Evolutionary conservation across 805 yeast genomes (phyloP).

Genomic region (Candida pseudofarinosa): DNA sequence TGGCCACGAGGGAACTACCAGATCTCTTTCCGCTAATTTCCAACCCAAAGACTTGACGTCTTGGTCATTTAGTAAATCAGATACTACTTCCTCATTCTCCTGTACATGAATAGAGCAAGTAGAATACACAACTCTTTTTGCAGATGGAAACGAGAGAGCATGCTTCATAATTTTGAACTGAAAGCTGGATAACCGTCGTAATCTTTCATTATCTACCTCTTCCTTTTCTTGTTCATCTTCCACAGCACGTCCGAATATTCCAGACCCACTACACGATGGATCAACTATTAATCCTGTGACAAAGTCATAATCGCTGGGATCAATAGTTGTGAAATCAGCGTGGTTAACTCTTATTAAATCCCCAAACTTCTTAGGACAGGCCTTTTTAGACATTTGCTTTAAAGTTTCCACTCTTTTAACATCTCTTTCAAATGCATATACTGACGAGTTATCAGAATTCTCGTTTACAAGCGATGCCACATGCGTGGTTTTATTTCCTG

Average conservation of each 20-base stretch:
- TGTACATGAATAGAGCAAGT: constrained; percentile 94
- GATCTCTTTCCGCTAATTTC: constrained; percentile 54
- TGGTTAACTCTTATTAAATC: constrained; percentile 45
- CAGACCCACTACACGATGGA: constrained; percentile 97
- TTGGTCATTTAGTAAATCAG: constrained; percentile 65
- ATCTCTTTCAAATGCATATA: constrained; percentile 88
- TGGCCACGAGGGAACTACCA: constrained; percentile 82
- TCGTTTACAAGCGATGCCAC: constrained; percentile 60
- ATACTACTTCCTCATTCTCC: constrained; percentile 91
- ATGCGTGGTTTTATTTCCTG: constrained; percentile 97
- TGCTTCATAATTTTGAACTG: constrained; percentile 87
- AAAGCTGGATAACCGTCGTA: constrained; percentile 74
- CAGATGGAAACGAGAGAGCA: constrained; percentile 78
- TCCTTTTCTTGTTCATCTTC: constrained; percentile 45
- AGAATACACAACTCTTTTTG: constrained; percentile 78
- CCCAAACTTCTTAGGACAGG: constrained; percentile 36
- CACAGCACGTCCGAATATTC: constrained; percentile 86
- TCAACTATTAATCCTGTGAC: constrained; percentile 86
- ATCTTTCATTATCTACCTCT: constrained; percentile 51
- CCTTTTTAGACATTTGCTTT: constrained; percentile 72
- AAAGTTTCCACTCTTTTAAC: constrained; percentile 64
- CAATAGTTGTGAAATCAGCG: constrained; percentile 62
- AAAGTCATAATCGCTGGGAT: constrained; percentile 55
- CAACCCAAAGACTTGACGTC: constrained; percentile 69
- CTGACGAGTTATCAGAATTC: constrained; percentile 28